A percentile compares a stretch with the other conserved stretches of the same genome.
Evolutionary conservation across 495 filamentous ascomycete genomes (phyloP).

Genomic region (Penicillium chermesinum): DNA sequence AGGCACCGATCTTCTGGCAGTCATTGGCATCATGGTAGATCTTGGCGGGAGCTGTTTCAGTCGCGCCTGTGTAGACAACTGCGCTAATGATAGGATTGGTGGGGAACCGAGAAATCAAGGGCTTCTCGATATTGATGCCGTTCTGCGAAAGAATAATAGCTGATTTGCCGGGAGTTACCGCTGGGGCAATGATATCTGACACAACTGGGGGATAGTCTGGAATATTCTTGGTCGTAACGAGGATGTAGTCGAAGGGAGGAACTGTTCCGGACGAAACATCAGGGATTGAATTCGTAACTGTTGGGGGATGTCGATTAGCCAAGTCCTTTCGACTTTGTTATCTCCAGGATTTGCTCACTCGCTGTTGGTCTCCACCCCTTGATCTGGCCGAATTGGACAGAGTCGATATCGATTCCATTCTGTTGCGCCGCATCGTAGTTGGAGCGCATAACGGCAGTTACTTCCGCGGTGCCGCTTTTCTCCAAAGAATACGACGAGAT

Average conservation of each 20-base stretch:
- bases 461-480: neutral
- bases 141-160: conserved; percentile 57
- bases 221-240: conserved; percentile 41
- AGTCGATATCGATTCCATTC: conserved; percentile 1
- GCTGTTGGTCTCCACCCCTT: conserved; percentile 4
- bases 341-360: neutral
- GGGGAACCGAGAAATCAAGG: conserved; percentile 46
- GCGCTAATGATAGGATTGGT: conserved; percentile 48
- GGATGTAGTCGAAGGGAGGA: conserved; percentile 42
- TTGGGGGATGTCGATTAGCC: neutral
- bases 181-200: conserved; percentile 44
- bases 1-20: conserved; percentile 39
- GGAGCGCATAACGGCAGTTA: conserved; percentile 2
- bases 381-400: neutral
- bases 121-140: conserved; percentile 58
- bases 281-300: conserved; percentile 37
- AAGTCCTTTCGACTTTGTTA: neutral
- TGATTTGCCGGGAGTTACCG: conserved; percentile 44
- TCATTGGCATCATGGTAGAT: conserved; percentile 15
- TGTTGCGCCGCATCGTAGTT: neutral
- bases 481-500: neutral
- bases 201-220: conserved; percentile 37
- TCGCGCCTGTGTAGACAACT: conserved; percentile 46
- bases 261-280: conserved; percentile 23
- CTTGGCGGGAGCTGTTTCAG: conserved; percentile 3